Conservation (phyloP, 495 filamentous ascomycete species). For the Aspergillus bertholletiae region DNA sequence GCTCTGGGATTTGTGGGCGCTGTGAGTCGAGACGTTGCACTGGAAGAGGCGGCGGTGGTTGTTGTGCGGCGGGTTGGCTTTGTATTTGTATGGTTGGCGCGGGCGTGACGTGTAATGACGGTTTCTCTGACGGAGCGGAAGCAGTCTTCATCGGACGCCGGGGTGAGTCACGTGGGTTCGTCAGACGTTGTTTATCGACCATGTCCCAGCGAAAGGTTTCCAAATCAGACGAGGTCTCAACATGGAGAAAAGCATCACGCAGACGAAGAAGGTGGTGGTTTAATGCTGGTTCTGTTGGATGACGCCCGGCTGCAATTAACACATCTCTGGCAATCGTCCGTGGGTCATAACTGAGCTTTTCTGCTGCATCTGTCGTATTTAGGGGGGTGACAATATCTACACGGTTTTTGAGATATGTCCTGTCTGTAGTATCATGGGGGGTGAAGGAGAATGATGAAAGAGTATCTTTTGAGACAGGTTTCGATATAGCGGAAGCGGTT, state of each 20-base stretch:
- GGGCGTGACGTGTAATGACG: background rate
- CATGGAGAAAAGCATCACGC: constrained; percentile 32
- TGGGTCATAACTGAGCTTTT: constrained; percentile 50
- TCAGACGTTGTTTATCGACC: constrained; percentile 42
- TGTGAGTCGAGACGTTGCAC: too few species aligned
- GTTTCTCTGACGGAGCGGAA: constrained; percentile 7
- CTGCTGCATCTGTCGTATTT: constrained; percentile 40
- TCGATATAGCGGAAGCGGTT: background rate
- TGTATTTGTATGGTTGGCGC: background rate
- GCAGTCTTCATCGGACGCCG: background rate
- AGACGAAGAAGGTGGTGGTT: constrained; percentile 58
- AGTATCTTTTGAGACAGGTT: background rate
- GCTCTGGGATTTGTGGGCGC: too few species aligned
- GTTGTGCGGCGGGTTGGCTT: background rate
- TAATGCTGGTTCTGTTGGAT: constrained; percentile 52
- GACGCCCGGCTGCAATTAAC: constrained; percentile 55
- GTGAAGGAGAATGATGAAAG: constrained; percentile 8
- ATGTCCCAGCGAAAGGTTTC: constrained; percentile 66
- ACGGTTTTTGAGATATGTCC: constrained; percentile 13
- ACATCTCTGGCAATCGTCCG: constrained; percentile 65
- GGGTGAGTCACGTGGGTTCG: constrained; percentile 11
- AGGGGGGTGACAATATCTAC: constrained; percentile 39
- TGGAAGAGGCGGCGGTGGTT: too few species aligned
- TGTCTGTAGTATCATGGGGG: constrained; percentile 8
- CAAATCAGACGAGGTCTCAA: constrained; percentile 49